Evolutionary conservation across 805 yeast species (phyloP).

Genomic region (Zygosaccharomyces bailii): DNA sequence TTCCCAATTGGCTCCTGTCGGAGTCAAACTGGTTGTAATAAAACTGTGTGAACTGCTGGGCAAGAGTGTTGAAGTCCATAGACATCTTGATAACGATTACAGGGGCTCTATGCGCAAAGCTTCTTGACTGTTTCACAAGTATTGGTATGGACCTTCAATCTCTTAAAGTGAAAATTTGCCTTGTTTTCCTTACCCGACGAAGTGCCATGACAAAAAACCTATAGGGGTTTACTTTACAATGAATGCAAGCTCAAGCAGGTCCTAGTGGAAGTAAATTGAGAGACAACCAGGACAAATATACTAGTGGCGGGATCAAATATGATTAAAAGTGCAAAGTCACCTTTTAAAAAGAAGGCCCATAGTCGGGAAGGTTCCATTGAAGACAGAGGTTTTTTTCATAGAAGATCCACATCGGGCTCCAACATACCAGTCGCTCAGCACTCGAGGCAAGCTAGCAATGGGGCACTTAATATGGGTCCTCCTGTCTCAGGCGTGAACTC

Average conservation of each 20-base stretch:
- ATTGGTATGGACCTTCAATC: not conserved
- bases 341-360: constrained; percentile 36
- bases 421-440: constrained; percentile 13
- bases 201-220: constrained; percentile 1
- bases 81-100: constrained; percentile 28
- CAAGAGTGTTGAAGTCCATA: constrained; percentile 47
- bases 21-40: constrained; percentile 93
- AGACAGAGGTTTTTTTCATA: constrained; percentile 22
- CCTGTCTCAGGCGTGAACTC: constrained; percentile 27
- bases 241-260: not conserved
- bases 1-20: constrained; percentile 88
- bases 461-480: constrained; percentile 19
- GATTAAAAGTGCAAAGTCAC: constrained; percentile 37
- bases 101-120: too few species aligned
- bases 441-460: constrained; percentile 20
- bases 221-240: constrained; percentile 6
- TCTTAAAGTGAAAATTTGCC: constrained; percentile 3
- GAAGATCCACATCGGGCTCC: constrained; percentile 22
- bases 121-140: not conserved
- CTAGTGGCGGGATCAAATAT: not conserved
- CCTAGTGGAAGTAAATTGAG: not conserved
- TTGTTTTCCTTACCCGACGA: constrained; percentile 4
- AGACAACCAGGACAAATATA: not conserved
- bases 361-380: constrained; percentile 35
- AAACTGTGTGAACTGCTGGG: constrained; percentile 84